Evolutionary conservation across 2,329 filamentous ascomycete species (phyloP), one percentile per base, ranked within the genome.

Genomic region (Pseudocercospora fuligena): DNA sequence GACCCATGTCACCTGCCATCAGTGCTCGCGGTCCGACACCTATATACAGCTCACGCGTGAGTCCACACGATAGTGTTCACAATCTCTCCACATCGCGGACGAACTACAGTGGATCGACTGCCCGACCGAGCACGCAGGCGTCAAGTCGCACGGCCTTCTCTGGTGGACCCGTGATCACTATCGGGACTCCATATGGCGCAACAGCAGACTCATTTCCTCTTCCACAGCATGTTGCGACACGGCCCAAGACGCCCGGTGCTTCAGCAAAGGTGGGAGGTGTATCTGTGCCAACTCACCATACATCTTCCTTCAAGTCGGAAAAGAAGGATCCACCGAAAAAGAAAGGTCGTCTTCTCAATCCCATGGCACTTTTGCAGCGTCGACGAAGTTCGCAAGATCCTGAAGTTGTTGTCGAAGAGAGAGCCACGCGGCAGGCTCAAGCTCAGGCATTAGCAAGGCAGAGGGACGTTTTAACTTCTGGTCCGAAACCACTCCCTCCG

Each of bases 301-400:
- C 75, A 1, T 72, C 73, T 25, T 58, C 64, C 12, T 49, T 61
- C 31, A 69, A 69, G 47, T 51, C 64, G n/a, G 66, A 54, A 2
- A 33, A 59, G 31, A 66, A 70, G 51, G 63, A 66, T 19, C 86
- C 85, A 70, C 33, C 70, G 8, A 74, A 73, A 57, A 73, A 75
- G 40, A 77, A 74, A 65, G 74, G 73, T 11, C 68, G 73, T 8
- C 78, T 89, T 25, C 78, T 88, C 47, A 89, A 89, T 71, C 87
- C 87, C 9, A 87, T 89, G 83, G 83, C 85, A 5, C 79, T 89
- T 14, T 78, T 89, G 56, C 84, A 86, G 70, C 82, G 87, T 25
- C 81, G 87, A 56, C 81, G 86, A 65, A 87, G 86, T 16, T 84
- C 82, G 11, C 75, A 77, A 61, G 71, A 75, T 33, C 65, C 65